phyloP scores from a whole-genome alignment of 805 yeast genomes.

The Saccharomyces mikatae region DNA sequence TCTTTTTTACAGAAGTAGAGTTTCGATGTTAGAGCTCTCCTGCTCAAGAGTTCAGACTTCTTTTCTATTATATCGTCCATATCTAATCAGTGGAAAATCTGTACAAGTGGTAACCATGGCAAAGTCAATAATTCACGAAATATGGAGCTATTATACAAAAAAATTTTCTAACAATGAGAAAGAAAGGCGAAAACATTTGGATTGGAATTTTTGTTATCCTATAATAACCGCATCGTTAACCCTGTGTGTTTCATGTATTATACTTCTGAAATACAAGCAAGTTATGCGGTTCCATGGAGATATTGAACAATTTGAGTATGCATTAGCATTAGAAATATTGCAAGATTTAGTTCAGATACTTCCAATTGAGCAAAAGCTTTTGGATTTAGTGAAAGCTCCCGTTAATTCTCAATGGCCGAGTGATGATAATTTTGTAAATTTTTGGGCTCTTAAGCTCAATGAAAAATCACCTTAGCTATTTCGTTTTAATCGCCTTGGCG shows the following conservation, averaged over 20 bases:
- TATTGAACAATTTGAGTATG: background rate
- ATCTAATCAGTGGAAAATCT: background rate
- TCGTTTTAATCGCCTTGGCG: background rate
- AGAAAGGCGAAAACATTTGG: constrained; percentile 1
- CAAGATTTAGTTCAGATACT: constrained; percentile 1
- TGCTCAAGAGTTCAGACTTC: constrained; percentile 2
- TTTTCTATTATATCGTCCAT: constrained; percentile 3
- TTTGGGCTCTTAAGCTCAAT: background rate
- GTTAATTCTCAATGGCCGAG: background rate
- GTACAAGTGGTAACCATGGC: constrained; percentile 3
- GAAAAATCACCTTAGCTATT: background rate
- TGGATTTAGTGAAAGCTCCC: background rate
- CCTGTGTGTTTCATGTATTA: constrained; percentile 1
- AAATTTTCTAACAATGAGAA: constrained; percentile 1
- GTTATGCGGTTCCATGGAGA: background rate
- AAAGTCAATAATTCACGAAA: constrained; percentile 1
- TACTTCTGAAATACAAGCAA: constrained; percentile 1
- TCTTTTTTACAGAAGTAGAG: constrained; percentile 1
- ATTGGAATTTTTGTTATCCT: constrained; percentile 6
- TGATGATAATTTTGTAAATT: background rate
- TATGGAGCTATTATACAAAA: constrained; percentile 4
- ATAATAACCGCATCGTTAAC: constrained; percentile 4
- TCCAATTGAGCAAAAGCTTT: constrained; percentile 1
- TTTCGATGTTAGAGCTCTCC: constrained; percentile 2
- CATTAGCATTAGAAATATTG: constrained; percentile 3